Evolutionary conservation across 1,284 basidiomycete species (phyloP).

Genomic region (Stereum hirsutum): DNA sequence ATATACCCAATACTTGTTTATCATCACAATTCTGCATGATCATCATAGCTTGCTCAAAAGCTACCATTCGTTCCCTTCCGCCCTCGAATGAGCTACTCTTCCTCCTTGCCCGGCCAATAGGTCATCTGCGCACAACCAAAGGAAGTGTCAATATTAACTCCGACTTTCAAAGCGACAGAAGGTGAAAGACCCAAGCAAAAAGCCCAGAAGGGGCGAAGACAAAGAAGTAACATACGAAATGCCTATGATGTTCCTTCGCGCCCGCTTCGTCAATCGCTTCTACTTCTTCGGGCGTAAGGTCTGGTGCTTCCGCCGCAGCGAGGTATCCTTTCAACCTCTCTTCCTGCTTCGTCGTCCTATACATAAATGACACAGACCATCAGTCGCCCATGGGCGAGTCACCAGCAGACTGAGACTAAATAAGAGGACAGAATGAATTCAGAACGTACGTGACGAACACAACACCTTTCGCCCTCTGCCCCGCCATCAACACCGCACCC

Average conservation of each 20-base stretch:
- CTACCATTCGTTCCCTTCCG: too few species aligned
- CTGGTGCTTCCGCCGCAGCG: conserved; percentile 41
- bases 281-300: conserved; percentile 36
- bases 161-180: too few species aligned
- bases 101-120: background rate
- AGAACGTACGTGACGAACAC: conserved; percentile 50
- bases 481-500: conserved; percentile 26
- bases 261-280: background rate
- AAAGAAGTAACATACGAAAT: conserved; percentile 3
- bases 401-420: conserved; percentile 17
- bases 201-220: too few species aligned
- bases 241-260: background rate
- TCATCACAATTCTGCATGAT: too few species aligned
- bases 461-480: conserved; percentile 23
- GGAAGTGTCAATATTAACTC: too few species aligned
- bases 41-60: too few species aligned
- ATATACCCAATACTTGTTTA: too few species aligned
- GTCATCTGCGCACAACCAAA: background rate
- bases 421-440: background rate
- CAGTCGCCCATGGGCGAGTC: background rate
- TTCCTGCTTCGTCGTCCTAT: conserved; percentile 63
- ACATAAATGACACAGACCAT: background rate
- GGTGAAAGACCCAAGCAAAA: too few species aligned
- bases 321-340: conserved; percentile 63
- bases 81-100: too few species aligned